Conservation (phyloP, 495 filamentous ascomycete genomes). For the Bathelium albidoporum region DNA sequence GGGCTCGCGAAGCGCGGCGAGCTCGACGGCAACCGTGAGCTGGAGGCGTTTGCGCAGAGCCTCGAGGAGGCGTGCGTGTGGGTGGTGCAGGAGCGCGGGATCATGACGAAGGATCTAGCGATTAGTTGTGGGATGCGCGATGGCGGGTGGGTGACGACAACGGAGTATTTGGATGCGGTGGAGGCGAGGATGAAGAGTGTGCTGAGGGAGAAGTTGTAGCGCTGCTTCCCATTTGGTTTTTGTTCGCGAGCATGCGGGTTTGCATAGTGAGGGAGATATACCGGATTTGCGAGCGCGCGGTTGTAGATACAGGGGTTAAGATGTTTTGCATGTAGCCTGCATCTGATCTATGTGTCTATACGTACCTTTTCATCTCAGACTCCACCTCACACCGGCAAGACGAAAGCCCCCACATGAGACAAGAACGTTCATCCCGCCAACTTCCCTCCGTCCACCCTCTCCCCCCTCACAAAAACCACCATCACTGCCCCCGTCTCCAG, state of each 20-base stretch:
- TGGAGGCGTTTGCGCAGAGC: conserved; percentile 78
- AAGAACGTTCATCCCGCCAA: not conserved
- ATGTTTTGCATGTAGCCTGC: too few species aligned
- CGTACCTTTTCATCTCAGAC: too few species aligned
- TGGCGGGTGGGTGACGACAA: conserved; percentile 72
- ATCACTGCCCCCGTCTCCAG: conserved; percentile 29
- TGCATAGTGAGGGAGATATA: not conserved
- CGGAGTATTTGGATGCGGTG: conserved; percentile 78
- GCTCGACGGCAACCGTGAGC: conserved; percentile 78
- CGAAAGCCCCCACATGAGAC: too few species aligned
- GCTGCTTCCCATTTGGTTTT: too few species aligned
- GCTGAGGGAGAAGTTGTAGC: conserved; percentile 43
- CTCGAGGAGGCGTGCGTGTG: conserved; percentile 93
- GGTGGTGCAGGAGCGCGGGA: conserved; percentile 80
- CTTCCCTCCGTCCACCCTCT: conserved; percentile 19
- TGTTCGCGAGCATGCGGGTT: too few species aligned
- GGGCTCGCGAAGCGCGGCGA: conserved; percentile 86
- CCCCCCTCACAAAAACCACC: conserved; percentile 29
- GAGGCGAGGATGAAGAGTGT: conserved; percentile 68
- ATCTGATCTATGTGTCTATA: too few species aligned
- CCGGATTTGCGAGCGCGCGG: not conserved
- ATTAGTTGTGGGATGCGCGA: conserved; percentile 79
- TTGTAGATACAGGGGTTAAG: too few species aligned
- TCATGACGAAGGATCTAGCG: conserved; percentile 98
- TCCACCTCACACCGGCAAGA: too few species aligned